These are phyloP conservation scores for Saturnispora halmiae DNA, from an alignment of 805 yeast species.

Conservation along the genomic window DNA sequence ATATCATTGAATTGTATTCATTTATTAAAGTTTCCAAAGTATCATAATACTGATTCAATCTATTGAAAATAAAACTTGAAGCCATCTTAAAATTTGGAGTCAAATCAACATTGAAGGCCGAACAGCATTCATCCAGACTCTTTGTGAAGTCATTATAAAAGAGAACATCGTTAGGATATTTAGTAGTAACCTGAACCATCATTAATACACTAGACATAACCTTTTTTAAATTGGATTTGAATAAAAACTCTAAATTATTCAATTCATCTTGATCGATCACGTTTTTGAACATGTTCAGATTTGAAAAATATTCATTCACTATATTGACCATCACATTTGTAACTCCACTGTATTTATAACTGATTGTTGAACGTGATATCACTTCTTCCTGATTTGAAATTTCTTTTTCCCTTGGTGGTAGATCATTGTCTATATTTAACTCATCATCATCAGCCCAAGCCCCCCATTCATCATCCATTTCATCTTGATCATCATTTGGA, in stretches of 20 bases:
- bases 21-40: slow-evolving; percentile 11
- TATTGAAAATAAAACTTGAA: slow-evolving; percentile 13
- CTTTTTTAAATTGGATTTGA: slow-evolving; percentile 23
- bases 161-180: slow-evolving; percentile 21
- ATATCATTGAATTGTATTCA: slow-evolving; percentile 16
- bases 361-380: no score
- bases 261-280: slow-evolving; percentile 8
- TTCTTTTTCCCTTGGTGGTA: neutral
- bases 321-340: slow-evolving; percentile 14
- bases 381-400: neutral
- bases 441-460: slow-evolving; percentile 14
- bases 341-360: slow-evolving; percentile 18
- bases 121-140: slow-evolving; percentile 19
- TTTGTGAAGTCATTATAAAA: slow-evolving; percentile 28
- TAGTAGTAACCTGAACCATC: slow-evolving; percentile 18
- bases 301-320: slow-evolving; percentile 17
- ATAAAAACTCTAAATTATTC: slow-evolving; percentile 18
- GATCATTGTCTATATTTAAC: slow-evolving; percentile 10
- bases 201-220: slow-evolving; percentile 22
- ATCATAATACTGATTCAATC: slow-evolving; percentile 9
- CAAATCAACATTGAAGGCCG: slow-evolving; percentile 16
- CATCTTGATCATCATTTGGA: slow-evolving; percentile 17
- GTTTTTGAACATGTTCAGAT: slow-evolving; percentile 15
- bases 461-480: slow-evolving; percentile 24
- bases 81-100: slow-evolving; percentile 19